Evolutionary conservation across 1,284 basidiomycete species (phyloP).

Genomic region (Malassezia globosa): DNA sequence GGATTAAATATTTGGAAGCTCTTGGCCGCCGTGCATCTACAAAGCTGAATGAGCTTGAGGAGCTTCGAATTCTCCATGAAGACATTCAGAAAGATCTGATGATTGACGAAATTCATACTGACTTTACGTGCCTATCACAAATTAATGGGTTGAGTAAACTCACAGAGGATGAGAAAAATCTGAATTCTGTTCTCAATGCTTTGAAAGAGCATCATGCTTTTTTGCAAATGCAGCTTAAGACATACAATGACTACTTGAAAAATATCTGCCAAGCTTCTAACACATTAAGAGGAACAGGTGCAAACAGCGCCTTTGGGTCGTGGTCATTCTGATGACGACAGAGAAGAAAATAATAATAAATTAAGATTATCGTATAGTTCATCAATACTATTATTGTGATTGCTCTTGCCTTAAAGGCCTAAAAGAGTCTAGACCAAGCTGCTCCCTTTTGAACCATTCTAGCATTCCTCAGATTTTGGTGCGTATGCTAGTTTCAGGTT

Average conservation of each 20-base stretch:
- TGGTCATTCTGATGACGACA: no score
- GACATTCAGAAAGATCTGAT: conserved; percentile 79
- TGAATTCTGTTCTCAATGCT: conserved; percentile 95
- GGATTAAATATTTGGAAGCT: neutral
- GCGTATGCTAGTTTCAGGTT: no score
- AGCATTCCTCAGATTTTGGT: no score
- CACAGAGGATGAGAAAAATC: conserved; percentile 73
- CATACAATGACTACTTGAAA: conserved; percentile 98
- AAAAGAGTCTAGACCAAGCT: no score
- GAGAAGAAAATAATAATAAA: no score
- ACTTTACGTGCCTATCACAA: conserved; percentile 90
- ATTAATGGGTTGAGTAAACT: conserved; percentile 74
- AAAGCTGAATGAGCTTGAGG: conserved; percentile 90
- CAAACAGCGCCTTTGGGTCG: neutral
- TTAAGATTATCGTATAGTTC: no score
- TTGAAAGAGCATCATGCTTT: conserved; percentile 99
- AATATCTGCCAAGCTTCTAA: conserved; percentile 64
- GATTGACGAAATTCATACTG: conserved; percentile 90
- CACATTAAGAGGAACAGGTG: neutral
- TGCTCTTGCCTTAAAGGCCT: no score
- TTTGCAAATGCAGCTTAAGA: conserved; percentile 85
- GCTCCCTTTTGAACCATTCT: no score
- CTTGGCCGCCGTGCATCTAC: conserved; percentile 70
- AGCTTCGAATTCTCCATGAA: conserved; percentile 72
- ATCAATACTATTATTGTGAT: no score